These are phyloP conservation scores for Fusarium xylarioides DNA, from an alignment of 2,329 filamentous ascomycete genomes.

Conservation along the genomic window DNA sequence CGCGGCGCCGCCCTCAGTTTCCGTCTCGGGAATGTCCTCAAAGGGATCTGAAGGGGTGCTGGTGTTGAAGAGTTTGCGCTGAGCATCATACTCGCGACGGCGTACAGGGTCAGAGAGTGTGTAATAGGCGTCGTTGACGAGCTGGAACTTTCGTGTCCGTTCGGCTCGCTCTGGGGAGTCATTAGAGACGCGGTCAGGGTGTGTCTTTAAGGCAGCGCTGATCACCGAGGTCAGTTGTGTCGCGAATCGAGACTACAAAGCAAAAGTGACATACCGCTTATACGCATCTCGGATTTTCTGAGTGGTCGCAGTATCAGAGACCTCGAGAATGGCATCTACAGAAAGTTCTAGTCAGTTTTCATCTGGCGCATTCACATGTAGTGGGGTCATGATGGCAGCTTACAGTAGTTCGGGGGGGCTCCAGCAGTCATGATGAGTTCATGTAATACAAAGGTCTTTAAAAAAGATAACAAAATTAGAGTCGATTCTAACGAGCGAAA, in stretches of 20 bases:
- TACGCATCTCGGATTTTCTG: conserved; percentile 94
- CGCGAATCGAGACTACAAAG: neutral
- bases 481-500: conserved; percentile 13
- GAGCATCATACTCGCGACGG: conserved; percentile 84
- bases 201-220: conserved; percentile 88
- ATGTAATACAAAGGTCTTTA: neutral
- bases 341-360: conserved; percentile 18
- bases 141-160: conserved; percentile 89
- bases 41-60: conserved; percentile 53
- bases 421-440: conserved; percentile 47
- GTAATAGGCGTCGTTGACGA: conserved; percentile 93
- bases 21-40: conserved; percentile 47
- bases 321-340: conserved; percentile 76
- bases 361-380: conserved; percentile 11
- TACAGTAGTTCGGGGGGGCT: conserved; percentile 68
- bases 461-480: neutral
- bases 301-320: conserved; percentile 77
- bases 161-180: conserved; percentile 83
- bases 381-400: conserved; percentile 38
- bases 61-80: conserved; percentile 53
- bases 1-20: conserved; percentile 51
- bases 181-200: conserved; percentile 87
- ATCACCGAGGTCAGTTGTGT: conserved; percentile 20
- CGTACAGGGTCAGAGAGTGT: conserved; percentile 82
- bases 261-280: conserved; percentile 71